Conservation (phyloP, 768 basidiomycete species). For the Termitomyces titanicus region DNA sequence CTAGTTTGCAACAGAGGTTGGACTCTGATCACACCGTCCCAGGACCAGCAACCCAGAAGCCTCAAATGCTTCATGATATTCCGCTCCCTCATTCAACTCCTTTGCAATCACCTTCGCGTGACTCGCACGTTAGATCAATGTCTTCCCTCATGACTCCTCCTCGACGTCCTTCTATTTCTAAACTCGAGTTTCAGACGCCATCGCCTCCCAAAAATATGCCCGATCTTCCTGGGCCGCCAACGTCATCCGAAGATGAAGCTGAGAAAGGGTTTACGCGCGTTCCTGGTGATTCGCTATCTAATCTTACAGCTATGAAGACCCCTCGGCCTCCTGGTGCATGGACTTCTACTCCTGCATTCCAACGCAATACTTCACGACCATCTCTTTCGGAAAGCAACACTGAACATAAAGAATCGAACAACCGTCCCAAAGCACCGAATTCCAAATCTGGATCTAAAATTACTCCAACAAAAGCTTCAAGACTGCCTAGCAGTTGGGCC, state of each 20-base stretch:
- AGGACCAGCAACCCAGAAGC: background rate
- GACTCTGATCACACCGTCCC: background rate
- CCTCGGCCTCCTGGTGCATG: conserved; percentile 45
- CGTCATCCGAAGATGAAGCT: conserved; percentile 46
- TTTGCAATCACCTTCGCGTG: conserved; percentile 11
- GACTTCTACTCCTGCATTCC: conserved; percentile 12
- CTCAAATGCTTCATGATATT: conserved; percentile 4
- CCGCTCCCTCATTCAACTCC: conserved; percentile 31
- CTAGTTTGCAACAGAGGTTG: conserved; percentile 10
- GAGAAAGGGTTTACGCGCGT: conserved; percentile 20
- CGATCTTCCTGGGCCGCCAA: conserved; percentile 64
- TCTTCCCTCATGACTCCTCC: conserved; percentile 43
- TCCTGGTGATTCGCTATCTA: conserved; percentile 15
- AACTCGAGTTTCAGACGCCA: conserved; percentile 54
- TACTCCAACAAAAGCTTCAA: conserved; percentile 22
- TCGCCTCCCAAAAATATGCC: conserved; percentile 61
- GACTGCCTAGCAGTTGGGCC: conserved; percentile 35
- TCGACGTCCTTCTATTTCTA: conserved; percentile 36
- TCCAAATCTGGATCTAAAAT: conserved; percentile 1
- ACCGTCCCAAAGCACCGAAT: background rate
- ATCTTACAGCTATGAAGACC: conserved; percentile 33
- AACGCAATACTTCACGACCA: background rate
- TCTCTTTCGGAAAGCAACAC: background rate
- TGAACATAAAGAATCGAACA: background rate
- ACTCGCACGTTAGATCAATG: conserved; percentile 8